These are phyloP conservation scores for Aureobasidium sp. DNA, from an alignment of 2,329 filamentous ascomycete species.

Conservation along the genomic window DNA sequence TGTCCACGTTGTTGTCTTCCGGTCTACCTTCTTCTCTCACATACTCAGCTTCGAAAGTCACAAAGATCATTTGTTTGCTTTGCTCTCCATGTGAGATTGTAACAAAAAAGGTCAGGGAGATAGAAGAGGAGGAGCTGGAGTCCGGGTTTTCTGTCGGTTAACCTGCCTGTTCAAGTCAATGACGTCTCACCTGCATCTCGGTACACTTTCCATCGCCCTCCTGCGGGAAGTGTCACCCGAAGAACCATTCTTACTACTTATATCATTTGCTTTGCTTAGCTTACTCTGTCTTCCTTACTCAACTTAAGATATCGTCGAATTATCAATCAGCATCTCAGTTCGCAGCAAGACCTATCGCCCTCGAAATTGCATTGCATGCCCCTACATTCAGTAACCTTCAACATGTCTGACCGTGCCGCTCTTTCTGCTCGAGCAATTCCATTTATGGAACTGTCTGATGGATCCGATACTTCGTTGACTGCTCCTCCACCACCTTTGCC, in stretches of 20 bases:
- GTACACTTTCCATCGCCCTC: slow-evolving; percentile 10
- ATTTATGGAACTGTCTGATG: slow-evolving; percentile 56
- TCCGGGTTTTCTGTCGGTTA: not conserved
- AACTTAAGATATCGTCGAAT: not conserved
- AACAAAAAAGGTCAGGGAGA: not conserved
- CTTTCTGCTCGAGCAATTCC: slow-evolving; percentile 51
- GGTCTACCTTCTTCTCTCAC: not conserved
- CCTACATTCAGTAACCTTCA: not conserved
- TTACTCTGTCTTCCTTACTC: not conserved
- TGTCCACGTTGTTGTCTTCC: not conserved
- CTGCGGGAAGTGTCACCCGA: slow-evolving; percentile 2
- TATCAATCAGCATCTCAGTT: too few relatives aligned
- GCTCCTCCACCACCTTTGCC: slow-evolving; percentile 51
- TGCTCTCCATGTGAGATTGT: not conserved
- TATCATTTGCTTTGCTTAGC: slow-evolving; percentile 1
- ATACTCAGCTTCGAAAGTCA: too few relatives aligned
- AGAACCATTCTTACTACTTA: not conserved
- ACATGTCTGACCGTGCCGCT: slow-evolving; percentile 44
- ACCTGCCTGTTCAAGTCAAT: not conserved
- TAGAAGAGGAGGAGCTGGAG: not conserved
- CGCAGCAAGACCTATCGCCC: too few relatives aligned
- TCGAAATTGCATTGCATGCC: slow-evolving; percentile 1
- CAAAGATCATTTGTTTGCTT: not conserved
- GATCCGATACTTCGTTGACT: slow-evolving; percentile 44
- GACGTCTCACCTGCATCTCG: too few relatives aligned